Evolutionary conservation across 75 land plant species (phyloP), one percentile per base, ranked within the genome.

Genomic region (Selaginella tamariscina): DNA sequence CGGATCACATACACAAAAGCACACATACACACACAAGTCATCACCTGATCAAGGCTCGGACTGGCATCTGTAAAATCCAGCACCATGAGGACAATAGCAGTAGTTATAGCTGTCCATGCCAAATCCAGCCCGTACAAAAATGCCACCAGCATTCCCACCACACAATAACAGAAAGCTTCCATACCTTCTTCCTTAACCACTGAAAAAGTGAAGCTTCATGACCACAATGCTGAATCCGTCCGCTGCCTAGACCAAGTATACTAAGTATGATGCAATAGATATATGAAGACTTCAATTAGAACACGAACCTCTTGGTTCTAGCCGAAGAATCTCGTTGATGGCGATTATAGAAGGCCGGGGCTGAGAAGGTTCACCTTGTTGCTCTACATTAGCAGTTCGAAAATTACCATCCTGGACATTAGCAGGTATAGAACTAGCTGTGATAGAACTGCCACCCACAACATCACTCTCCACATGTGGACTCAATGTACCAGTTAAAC

Each of bases 41-140:
- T 59, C 21, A n/a, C 62, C 62, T 59, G 62, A n/a, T 59, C 62
- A n/a, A 59, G 62, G 62, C 62, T 59, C 24, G 62, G 62, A 23
- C 62, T 26, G 23, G 26, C 62, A 59, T 59, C 62, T 9, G 62
- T 59, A n/a, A 59, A 59, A 5, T 26, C 62, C 23, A 59, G 8
- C 26, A 27, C 62, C 62, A 59, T 59, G 27, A 59, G 62, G 8
- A 27, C 62, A 59, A 59, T 26, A 8, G 62, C 62, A 2, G 62
- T n/a, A n/a, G 62, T 59, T 2, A 59, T 21, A 5, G 62, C 62
- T n/a, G 62, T 59, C 62, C 62, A 59, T 23, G 62, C 5, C 9
- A 59, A 23, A 27, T 59, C 62, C 62, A 59, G 21, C n/a, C 62
- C 62, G 26, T 59, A 59, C 8, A 59, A 23, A 23, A 59, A 59